These are phyloP conservation scores for Xerocomellus intermedius DNA, from an alignment of 768 basidiomycete species.

Conservation along the genomic window DNA sequence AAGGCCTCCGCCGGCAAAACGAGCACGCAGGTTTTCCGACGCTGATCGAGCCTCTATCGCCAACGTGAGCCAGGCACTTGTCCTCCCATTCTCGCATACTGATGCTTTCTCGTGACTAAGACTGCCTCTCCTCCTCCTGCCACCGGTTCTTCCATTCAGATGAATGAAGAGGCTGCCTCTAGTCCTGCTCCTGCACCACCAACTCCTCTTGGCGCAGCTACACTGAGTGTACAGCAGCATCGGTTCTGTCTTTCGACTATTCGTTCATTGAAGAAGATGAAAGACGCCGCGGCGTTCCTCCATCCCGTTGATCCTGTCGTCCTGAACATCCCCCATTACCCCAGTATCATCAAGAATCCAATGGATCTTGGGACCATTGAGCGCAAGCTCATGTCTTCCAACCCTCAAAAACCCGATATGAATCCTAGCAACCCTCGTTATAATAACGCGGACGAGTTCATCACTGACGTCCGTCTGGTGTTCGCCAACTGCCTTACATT, in stretches of 20 bases:
- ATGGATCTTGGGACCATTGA: constrained; percentile 96
- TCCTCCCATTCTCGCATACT: constrained; percentile 53
- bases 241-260: constrained; percentile 78
- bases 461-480: constrained; percentile 81
- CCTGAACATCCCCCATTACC: constrained; percentile 85
- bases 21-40: constrained; percentile 73
- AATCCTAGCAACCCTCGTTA: constrained; percentile 78
- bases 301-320: constrained; percentile 87
- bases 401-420: constrained; percentile 71
- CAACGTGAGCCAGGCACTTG: constrained; percentile 59
- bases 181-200: constrained; percentile 16
- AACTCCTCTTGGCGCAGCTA: constrained; percentile 26
- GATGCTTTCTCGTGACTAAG: constrained; percentile 46
- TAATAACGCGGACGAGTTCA: constrained; percentile 72
- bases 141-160: constrained; percentile 40
- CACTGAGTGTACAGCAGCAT: constrained; percentile 67
- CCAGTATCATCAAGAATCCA: constrained; percentile 79
- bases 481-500: constrained; percentile 88
- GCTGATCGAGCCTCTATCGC: constrained; percentile 70
- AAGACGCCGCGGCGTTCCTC: constrained; percentile 79
- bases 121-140: constrained; percentile 74
- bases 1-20: constrained; percentile 78
- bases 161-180: constrained; percentile 25
- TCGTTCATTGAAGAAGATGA: constrained; percentile 80
- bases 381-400: constrained; percentile 78